Evolutionary conservation across 495 filamentous ascomycete species (phyloP).

Genomic region (Platismatia glauca): DNA sequence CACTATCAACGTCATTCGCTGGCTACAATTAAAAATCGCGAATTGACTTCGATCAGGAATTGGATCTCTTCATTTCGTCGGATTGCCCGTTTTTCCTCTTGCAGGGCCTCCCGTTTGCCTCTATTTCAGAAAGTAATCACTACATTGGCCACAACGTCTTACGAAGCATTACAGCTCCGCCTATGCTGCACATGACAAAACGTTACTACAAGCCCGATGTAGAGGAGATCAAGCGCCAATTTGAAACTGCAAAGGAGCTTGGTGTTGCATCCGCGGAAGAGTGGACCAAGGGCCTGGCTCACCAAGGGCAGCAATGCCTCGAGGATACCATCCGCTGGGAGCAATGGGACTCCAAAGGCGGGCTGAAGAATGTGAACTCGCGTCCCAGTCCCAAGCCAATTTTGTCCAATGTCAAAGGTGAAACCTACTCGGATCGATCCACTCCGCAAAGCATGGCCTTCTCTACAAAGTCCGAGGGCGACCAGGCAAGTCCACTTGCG

Average conservation of each 20-base stretch:
- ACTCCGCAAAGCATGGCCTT: constrained; percentile 16
- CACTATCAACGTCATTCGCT: not conserved
- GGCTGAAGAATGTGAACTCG: constrained; percentile 23
- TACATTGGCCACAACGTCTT: constrained; percentile 45
- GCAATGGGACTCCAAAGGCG: constrained; percentile 52
- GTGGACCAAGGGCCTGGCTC: constrained; percentile 64
- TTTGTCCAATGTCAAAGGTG: constrained; percentile 5
- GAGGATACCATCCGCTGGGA: constrained; percentile 59
- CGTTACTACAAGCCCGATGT: constrained; percentile 52
- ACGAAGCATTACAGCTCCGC: constrained; percentile 37
- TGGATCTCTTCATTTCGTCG: constrained; percentile 51
- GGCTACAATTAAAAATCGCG: constrained; percentile 1
- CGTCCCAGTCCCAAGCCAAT: constrained; percentile 10
- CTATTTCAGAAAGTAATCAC: constrained; percentile 48
- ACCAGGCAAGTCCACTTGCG: constrained; percentile 9
- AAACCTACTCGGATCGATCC: constrained; percentile 13
- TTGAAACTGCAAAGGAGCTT: constrained; percentile 48
- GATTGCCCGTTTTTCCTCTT: constrained; percentile 48
- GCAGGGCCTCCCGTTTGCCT: constrained; percentile 54
- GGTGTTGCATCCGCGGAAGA: constrained; percentile 55
- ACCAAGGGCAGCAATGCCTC: constrained; percentile 44
- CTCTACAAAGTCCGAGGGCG: not conserved
- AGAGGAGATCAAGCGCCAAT: constrained; percentile 43
- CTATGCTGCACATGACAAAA: constrained; percentile 48
- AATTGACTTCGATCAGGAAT: constrained; percentile 41